Evolutionary conservation across 169 alveolate genomes (phyloP), one percentile per base, ranked within the genome.

Genomic region (Plasmodium vivax): DNA sequence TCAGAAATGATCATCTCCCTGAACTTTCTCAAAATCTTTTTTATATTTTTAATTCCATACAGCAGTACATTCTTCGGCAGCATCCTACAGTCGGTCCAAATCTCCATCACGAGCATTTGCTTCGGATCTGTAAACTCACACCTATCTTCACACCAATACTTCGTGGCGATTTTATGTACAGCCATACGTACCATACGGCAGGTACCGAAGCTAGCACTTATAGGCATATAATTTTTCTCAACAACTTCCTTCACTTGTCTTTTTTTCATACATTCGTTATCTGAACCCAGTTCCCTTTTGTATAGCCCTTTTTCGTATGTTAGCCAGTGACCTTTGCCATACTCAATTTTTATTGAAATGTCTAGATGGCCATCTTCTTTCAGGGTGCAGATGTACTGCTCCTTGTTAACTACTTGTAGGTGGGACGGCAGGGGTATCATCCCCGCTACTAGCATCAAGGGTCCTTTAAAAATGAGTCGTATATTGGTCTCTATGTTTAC

Each of bases 161-260:
- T 93, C 10, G 98, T 98, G 84, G 97, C 93, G 36, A 97, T 96
- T 75, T 97, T 97, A 88, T 97, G 98, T 23, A 97, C 98, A n/a
- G 98, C 95, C n/a, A 96, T 84, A n/a, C 98, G 88, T 80, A 97
- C 96, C 97, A 96, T 96, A 73, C 97, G 94, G 80, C 98, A 97
- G n/a, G 97, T 94, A 38, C 98, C 97, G 81, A 97, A 97, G 92
- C 96, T 83, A 54, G 97, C 93, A 47, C 96, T 96, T 43, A 94
- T 95, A 5, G 98, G 98, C 80, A 95, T 94, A 82, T 96, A 95
- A 47, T 93, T 96, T 36, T 95, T 96, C 83, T 97, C 94, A 41
- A 96, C 93, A 16, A 96, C 97, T 77, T 97, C 98, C 85, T 84
- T 84, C 2, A 97, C 72, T 38, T 85, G 84, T 38, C 98, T 84